Conservation (phyloP, 2,329 filamentous ascomycete genomes). For the Fusarium sp. region DNA sequence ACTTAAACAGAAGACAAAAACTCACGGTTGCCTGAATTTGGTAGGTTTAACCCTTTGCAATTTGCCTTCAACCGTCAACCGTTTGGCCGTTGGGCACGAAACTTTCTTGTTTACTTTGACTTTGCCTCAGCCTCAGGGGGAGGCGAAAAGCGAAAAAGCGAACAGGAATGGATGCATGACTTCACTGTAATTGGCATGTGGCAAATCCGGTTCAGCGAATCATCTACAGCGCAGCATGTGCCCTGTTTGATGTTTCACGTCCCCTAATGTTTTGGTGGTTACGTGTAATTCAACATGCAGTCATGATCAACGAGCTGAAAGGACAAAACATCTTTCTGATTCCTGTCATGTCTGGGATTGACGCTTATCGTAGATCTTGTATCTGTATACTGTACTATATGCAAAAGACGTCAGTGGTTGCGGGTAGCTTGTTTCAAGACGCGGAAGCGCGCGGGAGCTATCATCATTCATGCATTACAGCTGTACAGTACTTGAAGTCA, state of each 20-base stretch:
- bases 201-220: slow-evolving; percentile 32
- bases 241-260: slow-evolving; percentile 31
- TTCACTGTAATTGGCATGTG: slow-evolving; percentile 43
- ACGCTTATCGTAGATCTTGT: slow-evolving; percentile 30
- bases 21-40: not conserved
- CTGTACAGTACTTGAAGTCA: not conserved
- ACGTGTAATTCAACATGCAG: slow-evolving; percentile 2
- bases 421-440: slow-evolving; percentile 35
- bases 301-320: slow-evolving; percentile 9
- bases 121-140: slow-evolving; percentile 25
- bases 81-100: not conserved
- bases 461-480: slow-evolving; percentile 4
- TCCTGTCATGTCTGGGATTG: slow-evolving; percentile 9
- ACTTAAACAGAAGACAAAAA: not conserved
- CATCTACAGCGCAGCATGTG: slow-evolving; percentile 13
- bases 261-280: slow-evolving; percentile 15
- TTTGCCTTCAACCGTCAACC: not conserved
- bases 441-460: slow-evolving; percentile 12
- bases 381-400: not conserved
- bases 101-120: not conserved
- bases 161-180: slow-evolving; percentile 30
- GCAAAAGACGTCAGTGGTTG: slow-evolving; percentile 32
- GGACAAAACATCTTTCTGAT: not conserved
- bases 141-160: slow-evolving; percentile 24
- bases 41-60: slow-evolving; percentile 5